Conservation (phyloP, 139 green algal species). For the Asterochloris erici region DNA sequence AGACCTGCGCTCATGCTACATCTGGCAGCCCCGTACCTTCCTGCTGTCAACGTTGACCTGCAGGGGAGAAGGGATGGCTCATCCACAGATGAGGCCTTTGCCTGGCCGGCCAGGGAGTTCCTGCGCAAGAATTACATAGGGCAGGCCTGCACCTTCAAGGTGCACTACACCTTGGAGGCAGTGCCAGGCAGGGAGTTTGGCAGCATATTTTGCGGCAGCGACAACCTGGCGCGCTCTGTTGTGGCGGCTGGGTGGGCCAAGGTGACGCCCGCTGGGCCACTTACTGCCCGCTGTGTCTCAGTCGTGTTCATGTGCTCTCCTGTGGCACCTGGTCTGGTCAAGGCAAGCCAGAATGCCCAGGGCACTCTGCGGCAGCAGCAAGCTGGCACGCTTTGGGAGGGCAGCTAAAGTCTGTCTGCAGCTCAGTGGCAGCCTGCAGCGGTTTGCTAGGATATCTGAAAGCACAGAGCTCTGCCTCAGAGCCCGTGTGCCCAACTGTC, state of each 20-base stretch:
- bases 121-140: constrained; percentile 86
- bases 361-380: too few relatives aligned
- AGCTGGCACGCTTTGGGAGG: too few relatives aligned
- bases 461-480: too few relatives aligned
- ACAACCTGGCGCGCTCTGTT: constrained; percentile 77
- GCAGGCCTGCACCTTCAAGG: constrained; percentile 79
- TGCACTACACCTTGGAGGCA: constrained; percentile 88
- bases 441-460: too few relatives aligned
- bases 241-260: constrained; percentile 78
- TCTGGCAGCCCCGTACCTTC: background rate
- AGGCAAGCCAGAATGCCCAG: too few relatives aligned
- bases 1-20: background rate
- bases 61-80: constrained; percentile 88
- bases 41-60: background rate
- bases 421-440: too few relatives aligned
- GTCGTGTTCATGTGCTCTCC: too few relatives aligned
- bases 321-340: too few relatives aligned
- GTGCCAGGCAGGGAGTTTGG: constrained; percentile 89
- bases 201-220: constrained; percentile 77
- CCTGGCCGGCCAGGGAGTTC: constrained; percentile 88
- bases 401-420: too few relatives aligned
- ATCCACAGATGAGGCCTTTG: constrained; percentile 90
- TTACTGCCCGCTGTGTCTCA: too few relatives aligned
- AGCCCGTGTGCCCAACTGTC: too few relatives aligned
- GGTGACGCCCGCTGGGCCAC: constrained; percentile 34